Base-by-base conservation (phyloP, 352 stramenopile genomes). In the Phytopythium litorale region DNA sequence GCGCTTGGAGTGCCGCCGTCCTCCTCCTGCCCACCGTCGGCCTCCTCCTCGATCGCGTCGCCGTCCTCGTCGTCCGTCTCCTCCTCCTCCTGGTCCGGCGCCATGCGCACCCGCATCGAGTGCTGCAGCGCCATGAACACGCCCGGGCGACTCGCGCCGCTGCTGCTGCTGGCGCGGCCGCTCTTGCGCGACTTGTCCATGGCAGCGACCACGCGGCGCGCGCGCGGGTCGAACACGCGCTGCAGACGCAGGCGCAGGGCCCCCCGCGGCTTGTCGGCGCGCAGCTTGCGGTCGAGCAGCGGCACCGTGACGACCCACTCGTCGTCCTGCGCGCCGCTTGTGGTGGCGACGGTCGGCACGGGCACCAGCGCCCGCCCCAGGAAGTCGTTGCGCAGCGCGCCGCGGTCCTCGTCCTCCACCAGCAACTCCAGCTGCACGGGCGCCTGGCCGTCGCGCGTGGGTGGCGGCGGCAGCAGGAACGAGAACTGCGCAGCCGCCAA, bases 321-420 rank as follows among this genome's bases (percentile, higher is more conserved):
- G 23, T 77, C 71, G 28, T 81, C 61, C 12, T 33, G 23, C 25
- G 23, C 23, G 21, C 52, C 52, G 51, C 21, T 12, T 2, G 51
- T 57, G 18, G 51, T 57, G 7, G 32, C 32, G 7, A 57, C 51
- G 32, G 38, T 48, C n/a, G 54, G 37, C 54, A 60, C 37, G 1
- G 75, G 65, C 30, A 77, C 63, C 5, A 90, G 13, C 28, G 78
- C 80, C 32, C 78, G 74, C 15, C 83, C 80, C 8, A 92, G 52
- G 56, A 92, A 84, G 67, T 92, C 83, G 65, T 92, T 90, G 33
- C 52, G 54, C 54, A 60, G 54, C 48, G 82, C 71, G n/a, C 79
- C 83, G 38, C 66, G 73, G 60, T 92, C 83, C 49, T 86, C 76
- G 50, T 90, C 83, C 46, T 90, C 83, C 21, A 82, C 75, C 18